phyloP scores from a whole-genome alignment of 2,329 filamentous ascomycete genomes.

The Sporothrix pallida region DNA sequence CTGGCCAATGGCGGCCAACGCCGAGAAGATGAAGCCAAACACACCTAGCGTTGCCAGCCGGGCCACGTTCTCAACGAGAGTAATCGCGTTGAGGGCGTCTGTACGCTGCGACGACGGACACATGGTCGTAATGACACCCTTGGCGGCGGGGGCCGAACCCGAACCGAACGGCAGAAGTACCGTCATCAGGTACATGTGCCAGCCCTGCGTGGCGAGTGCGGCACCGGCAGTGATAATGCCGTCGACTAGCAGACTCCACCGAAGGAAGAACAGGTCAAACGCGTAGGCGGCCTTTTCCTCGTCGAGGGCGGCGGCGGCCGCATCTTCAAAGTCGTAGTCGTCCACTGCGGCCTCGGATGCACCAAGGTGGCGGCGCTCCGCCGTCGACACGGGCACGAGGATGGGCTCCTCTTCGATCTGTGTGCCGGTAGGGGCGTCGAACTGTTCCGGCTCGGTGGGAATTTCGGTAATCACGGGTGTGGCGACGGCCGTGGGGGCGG shows the following conservation, averaged over 20 bases:
- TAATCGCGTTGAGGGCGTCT: constrained; percentile 72
- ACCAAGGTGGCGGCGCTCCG: constrained; percentile 32
- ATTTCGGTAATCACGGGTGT: constrained; percentile 30
- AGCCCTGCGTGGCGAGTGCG: constrained; percentile 65
- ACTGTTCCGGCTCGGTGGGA: constrained; percentile 50
- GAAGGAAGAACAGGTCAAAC: constrained; percentile 72
- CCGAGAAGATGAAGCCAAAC: constrained; percentile 71
- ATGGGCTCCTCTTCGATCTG: constrained; percentile 55
- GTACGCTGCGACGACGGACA: constrained; percentile 64
- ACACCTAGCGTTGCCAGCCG: constrained; percentile 66
- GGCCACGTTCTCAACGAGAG: constrained; percentile 72
- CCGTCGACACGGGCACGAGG: constrained; percentile 29
- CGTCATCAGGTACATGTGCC: constrained; percentile 73
- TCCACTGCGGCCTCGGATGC: constrained; percentile 31
- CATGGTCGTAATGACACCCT: constrained; percentile 76
- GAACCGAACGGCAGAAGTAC: constrained; percentile 70
- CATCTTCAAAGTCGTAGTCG: not conserved
- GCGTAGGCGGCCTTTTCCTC: constrained; percentile 54
- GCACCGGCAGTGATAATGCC: constrained; percentile 67
- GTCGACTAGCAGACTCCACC: constrained; percentile 69
- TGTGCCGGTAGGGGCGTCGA: constrained; percentile 51
- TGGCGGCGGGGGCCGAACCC: constrained; percentile 71
- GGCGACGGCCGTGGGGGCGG: constrained; percentile 3
- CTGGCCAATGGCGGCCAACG: constrained; percentile 63
- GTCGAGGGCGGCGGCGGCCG: not conserved